Evolutionary conservation across 148 eudicot species (phyloP), one percentile per base, ranked within the genome.

Genomic region (Gaultheria prostrata): DNA sequence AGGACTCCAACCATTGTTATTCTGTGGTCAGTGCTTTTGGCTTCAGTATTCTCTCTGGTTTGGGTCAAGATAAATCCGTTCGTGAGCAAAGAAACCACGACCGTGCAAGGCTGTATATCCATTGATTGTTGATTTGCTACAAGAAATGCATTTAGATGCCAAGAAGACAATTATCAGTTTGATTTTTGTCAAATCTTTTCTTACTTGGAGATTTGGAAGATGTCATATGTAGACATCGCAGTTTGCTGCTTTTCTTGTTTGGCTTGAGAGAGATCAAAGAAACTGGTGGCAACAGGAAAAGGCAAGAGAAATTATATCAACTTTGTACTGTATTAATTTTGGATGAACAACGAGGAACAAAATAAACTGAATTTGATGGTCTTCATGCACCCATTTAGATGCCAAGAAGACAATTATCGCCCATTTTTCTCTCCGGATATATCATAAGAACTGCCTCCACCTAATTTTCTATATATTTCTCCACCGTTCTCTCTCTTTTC

Each of bases 11-110:
- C 99, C 35, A 90, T 97, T 83, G 99, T 97, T 43, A 84, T 97
- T 1, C 80, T 97, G 39, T 97, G 99, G 98, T 97, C 99, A 1
- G 96, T 97, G 30, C 88, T 97, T 0, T 86, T 97, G 92, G 99
- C 98, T n/a, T 97, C 99, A 15, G 98, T 95, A 26, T 97, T 97
- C 87, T 97, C 99, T 21, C 95, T 97, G 24, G 94, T 97, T 84
- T 97, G 99, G 99, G 98, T 97, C 15, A 97, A 95, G 86, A 97
- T 97, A 24, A 89, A 97, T 83, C 99, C 99, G 26, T 97, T 97
- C 54, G 90, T 95, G 17, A 92, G 89, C 87, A 89, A 89, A 46
- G 82, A 69, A 69, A 76, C 83, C 21, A 87, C 90, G 6, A 80
- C 86, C 35, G 88, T 89, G 32, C 94, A 91, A 77, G 85, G 84